phyloP scores from a whole-genome alignment of 768 basidiomycete species.

The Mycena metata region DNA sequence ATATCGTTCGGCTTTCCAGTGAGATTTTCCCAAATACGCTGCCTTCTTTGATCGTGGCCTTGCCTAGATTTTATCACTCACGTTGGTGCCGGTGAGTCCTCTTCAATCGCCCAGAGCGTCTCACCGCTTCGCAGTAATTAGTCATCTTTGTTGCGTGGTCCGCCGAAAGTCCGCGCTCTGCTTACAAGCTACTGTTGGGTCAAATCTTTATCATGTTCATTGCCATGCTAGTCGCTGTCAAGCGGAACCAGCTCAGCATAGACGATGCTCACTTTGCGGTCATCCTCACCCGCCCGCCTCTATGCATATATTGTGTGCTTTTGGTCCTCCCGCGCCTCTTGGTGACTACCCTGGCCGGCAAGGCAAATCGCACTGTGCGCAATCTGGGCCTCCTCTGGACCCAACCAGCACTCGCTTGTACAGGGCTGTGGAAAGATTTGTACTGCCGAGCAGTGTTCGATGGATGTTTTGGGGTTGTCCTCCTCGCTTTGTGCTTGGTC shows the following conservation, averaged over 20 bases:
- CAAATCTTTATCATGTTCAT: constrained; percentile 14
- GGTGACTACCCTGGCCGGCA: neutral
- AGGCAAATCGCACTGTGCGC: neutral
- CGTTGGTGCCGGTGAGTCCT: constrained; percentile 4
- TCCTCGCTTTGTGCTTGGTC: neutral
- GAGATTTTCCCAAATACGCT: neutral
- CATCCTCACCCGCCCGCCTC: constrained; percentile 21
- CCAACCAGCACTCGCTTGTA: neutral
- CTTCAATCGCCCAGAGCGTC: neutral
- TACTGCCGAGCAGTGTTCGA: neutral
- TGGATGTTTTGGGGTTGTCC: neutral
- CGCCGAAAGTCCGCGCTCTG: constrained; percentile 2
- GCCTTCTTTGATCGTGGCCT: neutral
- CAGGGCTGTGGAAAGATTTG: neutral
- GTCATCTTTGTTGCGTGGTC: constrained; percentile 15
- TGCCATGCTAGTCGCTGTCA: constrained; percentile 2
- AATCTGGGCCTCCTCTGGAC: constrained; percentile 1
- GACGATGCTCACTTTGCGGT: constrained; percentile 21
- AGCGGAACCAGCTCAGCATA: constrained; percentile 6
- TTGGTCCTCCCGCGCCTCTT: constrained; percentile 24
- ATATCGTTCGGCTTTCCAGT: constrained; percentile 18
- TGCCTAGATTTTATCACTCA: constrained; percentile 9
- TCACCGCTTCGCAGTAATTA: neutral
- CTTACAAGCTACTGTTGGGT: neutral
- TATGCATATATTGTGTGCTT: constrained; percentile 11